Conservation (phyloP, 129 eudicot species). For the Smallanthus sonchifolius region DNA sequence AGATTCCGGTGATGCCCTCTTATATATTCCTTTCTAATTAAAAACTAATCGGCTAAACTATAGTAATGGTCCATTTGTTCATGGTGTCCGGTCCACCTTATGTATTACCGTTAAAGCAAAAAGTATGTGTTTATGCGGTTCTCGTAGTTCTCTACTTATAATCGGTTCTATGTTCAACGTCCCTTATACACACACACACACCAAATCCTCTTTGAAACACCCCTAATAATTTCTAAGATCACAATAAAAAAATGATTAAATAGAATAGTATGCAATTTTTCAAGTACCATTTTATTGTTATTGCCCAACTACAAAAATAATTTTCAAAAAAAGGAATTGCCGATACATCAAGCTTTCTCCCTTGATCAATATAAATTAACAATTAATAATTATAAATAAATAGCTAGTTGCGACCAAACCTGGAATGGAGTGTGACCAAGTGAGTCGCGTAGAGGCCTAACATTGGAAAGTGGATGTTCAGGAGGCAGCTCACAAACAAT, state of each 20-base stretch:
- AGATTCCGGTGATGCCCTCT: background rate
- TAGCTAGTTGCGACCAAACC: constrained; percentile 38
- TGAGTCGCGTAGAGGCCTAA: constrained; percentile 83
- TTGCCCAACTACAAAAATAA: background rate
- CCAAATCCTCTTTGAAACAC: background rate
- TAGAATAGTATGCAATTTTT: background rate
- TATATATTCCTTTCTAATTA: background rate
- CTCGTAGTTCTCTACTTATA: too few species aligned
- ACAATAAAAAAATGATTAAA: background rate
- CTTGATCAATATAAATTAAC: background rate
- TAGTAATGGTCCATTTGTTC: background rate
- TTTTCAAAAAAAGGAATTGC: background rate
- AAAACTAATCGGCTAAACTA: background rate
- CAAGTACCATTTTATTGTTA: background rate
- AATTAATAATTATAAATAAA: background rate
- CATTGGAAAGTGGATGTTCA: constrained; percentile 84
- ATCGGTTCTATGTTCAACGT: background rate
- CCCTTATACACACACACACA: background rate
- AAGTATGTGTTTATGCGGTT: background rate
- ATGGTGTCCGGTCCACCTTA: background rate
- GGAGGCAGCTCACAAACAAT: constrained; percentile 95
- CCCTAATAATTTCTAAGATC: background rate
- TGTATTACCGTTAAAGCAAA: too few species aligned
- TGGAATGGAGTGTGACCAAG: constrained; percentile 95
- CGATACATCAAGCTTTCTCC: background rate